Evolutionary conservation across 2,329 filamentous ascomycete species (phyloP).

Genomic region (Phoma sp.): DNA sequence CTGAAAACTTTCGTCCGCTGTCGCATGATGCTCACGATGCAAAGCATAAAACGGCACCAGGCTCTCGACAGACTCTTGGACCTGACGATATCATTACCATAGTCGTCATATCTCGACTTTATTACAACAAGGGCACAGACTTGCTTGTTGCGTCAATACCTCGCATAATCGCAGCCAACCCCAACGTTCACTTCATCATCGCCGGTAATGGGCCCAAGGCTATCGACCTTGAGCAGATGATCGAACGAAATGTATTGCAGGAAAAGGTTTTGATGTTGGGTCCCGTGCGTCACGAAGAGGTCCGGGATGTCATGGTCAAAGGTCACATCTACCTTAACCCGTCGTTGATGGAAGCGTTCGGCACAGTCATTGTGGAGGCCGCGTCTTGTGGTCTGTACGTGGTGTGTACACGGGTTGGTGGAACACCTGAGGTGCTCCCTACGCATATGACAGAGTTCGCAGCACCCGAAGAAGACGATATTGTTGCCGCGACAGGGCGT

Average conservation of each 20-base stretch:
- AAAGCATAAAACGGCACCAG: conserved; percentile 48
- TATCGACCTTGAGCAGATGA: conserved; percentile 97
- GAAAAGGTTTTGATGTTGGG: conserved; percentile 93
- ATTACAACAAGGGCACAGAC: conserved; percentile 98
- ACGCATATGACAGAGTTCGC: conserved; percentile 98
- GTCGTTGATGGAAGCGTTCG: conserved; percentile 93
- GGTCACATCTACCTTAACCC: conserved; percentile 97
- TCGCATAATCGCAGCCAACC: conserved; percentile 84
- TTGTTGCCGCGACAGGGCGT: conserved; percentile 85
- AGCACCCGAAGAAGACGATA: conserved; percentile 93
- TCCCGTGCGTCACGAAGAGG: conserved; percentile 91
- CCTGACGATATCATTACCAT: conserved; percentile 92
- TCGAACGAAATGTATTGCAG: conserved; percentile 92
- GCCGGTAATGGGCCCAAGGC: conserved; percentile 95
- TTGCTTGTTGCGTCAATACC: conserved; percentile 96
- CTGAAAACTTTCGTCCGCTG: conserved; percentile 88
- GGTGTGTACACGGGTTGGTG: conserved; percentile 94
- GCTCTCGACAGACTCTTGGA: conserved; percentile 72
- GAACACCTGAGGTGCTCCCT: conserved; percentile 94
- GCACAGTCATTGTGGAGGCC: conserved; percentile 96
- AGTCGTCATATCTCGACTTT: conserved; percentile 94
- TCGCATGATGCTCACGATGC: conserved; percentile 47
- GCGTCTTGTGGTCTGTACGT: conserved; percentile 96
- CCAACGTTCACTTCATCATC: conserved; percentile 95
- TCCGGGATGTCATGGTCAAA: conserved; percentile 95